Evolutionary conservation across 1,284 basidiomycete species (phyloP), one percentile per base, ranked within the genome.

Genomic region (Boletellus deceptivus): DNA sequence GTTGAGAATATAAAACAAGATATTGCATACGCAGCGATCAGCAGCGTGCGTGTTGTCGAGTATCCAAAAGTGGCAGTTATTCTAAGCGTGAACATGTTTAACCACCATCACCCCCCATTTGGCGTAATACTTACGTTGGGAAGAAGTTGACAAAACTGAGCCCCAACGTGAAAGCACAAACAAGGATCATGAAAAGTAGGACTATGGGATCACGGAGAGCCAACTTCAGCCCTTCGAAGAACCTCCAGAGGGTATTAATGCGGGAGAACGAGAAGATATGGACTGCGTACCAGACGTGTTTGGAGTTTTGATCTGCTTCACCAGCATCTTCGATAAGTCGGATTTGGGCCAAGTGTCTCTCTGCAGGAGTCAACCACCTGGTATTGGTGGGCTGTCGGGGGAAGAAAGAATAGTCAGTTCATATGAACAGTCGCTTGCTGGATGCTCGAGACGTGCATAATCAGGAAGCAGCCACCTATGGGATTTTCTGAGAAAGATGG

Each of bases 261-360:
- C 53, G 6, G 13, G 24, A 31, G 18, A 13, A n/a, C 10, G 6
- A 8, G 13, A 17, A 33, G 27, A 33, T 3, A 33, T 27, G 25
- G 24, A 29, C 6, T 14, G 70, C 80, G 42, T 59, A 83, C 82
- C 82, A 79, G 49, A 80, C 79, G 50, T 78, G 67, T 2, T 69
- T 62, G 31, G 75, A 76, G 59, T 86, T 84, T 54, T 78, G 69
- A 55, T 87, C 84, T 0, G 82, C 81, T 67, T 86, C 85, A 2
- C 86, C 86, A n/a, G 79, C 81, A 62, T 91, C 88, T 63, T 90
- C 87, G 0, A 83, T 77, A 29, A 91, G 75, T 6, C 89, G 80
- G 1, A 81, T 79, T 61, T 86, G 84, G 1, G 89, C 89, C 7
- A 91, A 75, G 17, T 77, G 76, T 24, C 76, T 74, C 59, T 91